Conservation (phyloP, 345 rosid species). For the Turritis glabra region DNA sequence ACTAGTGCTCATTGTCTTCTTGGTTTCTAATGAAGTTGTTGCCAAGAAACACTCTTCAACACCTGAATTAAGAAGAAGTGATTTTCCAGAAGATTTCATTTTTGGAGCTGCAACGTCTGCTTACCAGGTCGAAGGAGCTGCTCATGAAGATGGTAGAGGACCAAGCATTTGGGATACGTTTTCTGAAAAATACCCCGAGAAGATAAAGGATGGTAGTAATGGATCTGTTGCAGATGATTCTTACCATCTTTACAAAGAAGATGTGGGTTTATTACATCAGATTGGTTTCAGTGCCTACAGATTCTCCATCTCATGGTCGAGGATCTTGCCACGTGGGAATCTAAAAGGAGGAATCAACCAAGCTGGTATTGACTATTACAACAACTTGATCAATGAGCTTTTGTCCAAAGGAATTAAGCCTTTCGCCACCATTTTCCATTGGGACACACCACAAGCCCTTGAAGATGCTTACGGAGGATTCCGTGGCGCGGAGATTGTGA, state of each 20-base stretch:
- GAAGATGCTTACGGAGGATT: slow-evolving; percentile 14
- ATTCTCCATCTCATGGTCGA: slow-evolving; percentile 9
- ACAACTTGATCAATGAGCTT: slow-evolving; percentile 21
- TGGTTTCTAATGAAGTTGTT: background rate
- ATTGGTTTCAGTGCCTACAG: background rate
- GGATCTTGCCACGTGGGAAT: background rate
- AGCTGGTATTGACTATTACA: background rate
- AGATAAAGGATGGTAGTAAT: background rate
- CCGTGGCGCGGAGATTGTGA: background rate
- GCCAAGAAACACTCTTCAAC: background rate
- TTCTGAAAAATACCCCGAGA: background rate
- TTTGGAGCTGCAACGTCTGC: slow-evolving; percentile 14
- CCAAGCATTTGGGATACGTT: background rate
- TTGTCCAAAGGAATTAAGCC: slow-evolving; percentile 2
- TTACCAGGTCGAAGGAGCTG: slow-evolving; percentile 9
- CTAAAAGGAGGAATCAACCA: background rate
- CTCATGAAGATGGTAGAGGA: slow-evolving; percentile 17
- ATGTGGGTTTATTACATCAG: background rate
- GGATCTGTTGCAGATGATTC: slow-evolving; percentile 11
- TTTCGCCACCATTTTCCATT: background rate
- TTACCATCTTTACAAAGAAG: slow-evolving; percentile 11
- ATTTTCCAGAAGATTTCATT: slow-evolving; percentile 1
- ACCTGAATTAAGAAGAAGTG: background rate
- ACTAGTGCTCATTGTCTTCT: background rate
- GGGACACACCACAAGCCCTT: slow-evolving; percentile 9